These are phyloP conservation scores for Talaromyces sp. DNA, from an alignment of 2,329 filamentous ascomycete genomes.

Conservation along the genomic window DNA sequence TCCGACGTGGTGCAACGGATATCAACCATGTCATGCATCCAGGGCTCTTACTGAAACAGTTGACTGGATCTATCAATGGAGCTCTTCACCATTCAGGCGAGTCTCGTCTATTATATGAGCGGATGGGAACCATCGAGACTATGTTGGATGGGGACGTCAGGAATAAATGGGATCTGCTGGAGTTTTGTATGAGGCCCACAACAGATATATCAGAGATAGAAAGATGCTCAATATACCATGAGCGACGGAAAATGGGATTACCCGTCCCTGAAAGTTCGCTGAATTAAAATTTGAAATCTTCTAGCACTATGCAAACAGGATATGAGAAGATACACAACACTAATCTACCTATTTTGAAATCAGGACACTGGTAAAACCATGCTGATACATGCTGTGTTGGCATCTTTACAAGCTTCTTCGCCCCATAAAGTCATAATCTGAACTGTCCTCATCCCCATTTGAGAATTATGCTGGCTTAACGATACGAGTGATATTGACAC, in stretches of 20 bases:
- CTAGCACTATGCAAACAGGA: neutral
- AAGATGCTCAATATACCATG: neutral
- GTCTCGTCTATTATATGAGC: neutral
- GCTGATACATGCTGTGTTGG: too few relatives aligned
- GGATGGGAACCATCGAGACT: neutral
- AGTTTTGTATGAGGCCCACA: neutral
- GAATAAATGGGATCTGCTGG: neutral
- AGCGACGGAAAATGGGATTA: neutral
- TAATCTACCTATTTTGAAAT: too few relatives aligned
- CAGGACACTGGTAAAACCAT: too few relatives aligned
- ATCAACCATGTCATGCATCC: neutral
- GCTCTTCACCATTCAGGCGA: neutral
- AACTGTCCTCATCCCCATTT: too few relatives aligned
- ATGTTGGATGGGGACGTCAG: neutral
- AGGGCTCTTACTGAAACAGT: neutral
- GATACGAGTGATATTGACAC: too few relatives aligned
- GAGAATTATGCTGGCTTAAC: too few relatives aligned
- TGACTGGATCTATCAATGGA: neutral
- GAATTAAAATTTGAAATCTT: neutral
- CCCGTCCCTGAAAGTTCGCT: neutral
- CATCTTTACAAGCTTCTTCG: too few relatives aligned
- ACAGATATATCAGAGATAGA: neutral
- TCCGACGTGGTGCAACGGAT: neutral
- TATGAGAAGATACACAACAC: too few relatives aligned
- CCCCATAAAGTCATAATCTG: too few relatives aligned